phyloP scores from a whole-genome alignment of 2,329 filamentous ascomycete species.

The Trichoderma citrinoviride region DNA sequence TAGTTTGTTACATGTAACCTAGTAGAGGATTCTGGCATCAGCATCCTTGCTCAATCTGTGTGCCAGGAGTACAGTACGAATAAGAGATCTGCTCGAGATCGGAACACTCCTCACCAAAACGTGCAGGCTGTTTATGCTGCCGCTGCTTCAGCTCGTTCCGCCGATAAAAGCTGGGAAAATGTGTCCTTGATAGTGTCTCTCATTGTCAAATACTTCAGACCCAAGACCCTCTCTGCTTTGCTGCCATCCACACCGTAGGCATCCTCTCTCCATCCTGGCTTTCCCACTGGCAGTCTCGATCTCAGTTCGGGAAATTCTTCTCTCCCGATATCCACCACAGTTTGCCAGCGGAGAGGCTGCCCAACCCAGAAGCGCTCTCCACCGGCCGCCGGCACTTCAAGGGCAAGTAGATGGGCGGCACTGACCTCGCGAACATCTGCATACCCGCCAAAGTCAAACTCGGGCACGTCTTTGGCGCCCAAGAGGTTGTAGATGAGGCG shows the following conservation, averaged over 20 bases:
- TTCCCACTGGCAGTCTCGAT: not conserved
- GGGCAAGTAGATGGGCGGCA: not conserved
- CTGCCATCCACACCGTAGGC: constrained; percentile 4
- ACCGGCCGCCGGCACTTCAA: not conserved
- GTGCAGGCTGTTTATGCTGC: not conserved
- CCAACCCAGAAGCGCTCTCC: not conserved
- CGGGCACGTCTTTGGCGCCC: not conserved
- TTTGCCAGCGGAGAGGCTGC: not conserved
- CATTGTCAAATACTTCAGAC: not conserved
- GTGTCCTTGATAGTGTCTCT: not conserved
- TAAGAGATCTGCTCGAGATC: too few relatives aligned
- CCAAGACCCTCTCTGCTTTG: not conserved
- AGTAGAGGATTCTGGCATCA: too few relatives aligned
- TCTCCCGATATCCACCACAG: not conserved
- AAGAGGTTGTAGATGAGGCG: not conserved
- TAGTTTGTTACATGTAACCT: too few relatives aligned
- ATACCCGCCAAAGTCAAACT: not conserved
- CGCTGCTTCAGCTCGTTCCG: not conserved
- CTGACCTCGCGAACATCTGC: constrained; percentile 5
- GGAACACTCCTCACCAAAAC: not conserved
- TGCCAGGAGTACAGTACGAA: too few relatives aligned
- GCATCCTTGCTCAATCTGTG: too few relatives aligned
- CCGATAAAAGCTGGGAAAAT: not conserved
- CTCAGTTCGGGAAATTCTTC: not conserved
- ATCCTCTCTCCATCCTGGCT: not conserved